phyloP scores from a whole-genome alignment of 768 basidiomycete genomes.

The Holtermanniella nyarrowii region DNA sequence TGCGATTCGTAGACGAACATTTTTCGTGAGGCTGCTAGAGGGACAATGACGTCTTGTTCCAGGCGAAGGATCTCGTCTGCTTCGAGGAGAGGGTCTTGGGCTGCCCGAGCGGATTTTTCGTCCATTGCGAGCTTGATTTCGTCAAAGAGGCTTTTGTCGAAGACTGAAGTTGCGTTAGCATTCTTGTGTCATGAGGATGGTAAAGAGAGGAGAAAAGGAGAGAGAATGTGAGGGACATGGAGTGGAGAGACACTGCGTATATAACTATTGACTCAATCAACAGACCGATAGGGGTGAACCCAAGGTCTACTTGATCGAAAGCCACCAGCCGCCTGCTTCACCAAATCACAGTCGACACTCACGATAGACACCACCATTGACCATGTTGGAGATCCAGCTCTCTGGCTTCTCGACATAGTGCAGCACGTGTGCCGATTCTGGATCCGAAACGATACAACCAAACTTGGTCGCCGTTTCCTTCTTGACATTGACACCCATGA shows the following conservation, averaged over 20 bases:
- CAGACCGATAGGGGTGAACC: no score
- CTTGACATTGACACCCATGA: conserved; percentile 43
- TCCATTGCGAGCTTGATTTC: conserved; percentile 45
- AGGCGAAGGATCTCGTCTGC: conserved; percentile 44
- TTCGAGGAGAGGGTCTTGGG: conserved; percentile 39
- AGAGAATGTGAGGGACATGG: no score
- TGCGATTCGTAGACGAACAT: conserved; percentile 43
- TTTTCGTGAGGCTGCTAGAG: conserved; percentile 41
- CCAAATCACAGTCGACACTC: conserved; percentile 4
- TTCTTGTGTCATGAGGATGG: not conserved
- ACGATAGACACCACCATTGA: conserved; percentile 44
- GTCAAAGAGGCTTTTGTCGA: conserved; percentile 43
- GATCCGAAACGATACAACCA: conserved; percentile 45
- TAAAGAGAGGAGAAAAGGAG: no score
- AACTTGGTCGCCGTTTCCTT: conserved; percentile 42
- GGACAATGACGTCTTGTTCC: conserved; percentile 46
- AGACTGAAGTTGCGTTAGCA: conserved; percentile 26
- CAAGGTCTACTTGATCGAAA: no score
- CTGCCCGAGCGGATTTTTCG: conserved; percentile 38
- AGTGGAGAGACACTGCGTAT: no score
- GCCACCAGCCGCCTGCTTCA: no score
- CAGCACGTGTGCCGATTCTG: conserved; percentile 32
- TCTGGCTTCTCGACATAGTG: conserved; percentile 47
- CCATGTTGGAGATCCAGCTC: conserved; percentile 43
- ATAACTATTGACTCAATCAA: no score